Conservation (phyloP, 805 yeast genomes). For the Pichia membranifaciens region DNA sequence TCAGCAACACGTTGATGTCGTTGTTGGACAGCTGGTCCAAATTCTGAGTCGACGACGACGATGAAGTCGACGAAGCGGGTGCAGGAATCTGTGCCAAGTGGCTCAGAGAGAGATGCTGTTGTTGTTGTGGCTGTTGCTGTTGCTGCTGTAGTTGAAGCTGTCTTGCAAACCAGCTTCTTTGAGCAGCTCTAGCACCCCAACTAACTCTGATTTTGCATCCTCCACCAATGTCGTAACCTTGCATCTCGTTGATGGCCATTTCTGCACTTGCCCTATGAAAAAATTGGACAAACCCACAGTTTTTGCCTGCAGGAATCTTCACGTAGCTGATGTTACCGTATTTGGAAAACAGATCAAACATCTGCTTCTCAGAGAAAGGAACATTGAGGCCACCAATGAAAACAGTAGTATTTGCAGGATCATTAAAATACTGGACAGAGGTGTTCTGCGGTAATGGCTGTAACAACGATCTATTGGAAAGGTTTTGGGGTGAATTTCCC, state of each 20-base stretch:
- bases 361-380: constrained; percentile 53
- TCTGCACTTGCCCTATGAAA: constrained; percentile 77
- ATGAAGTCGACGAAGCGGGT: constrained; percentile 5
- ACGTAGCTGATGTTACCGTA: constrained; percentile 76
- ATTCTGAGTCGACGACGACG: neutral
- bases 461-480: constrained; percentile 12
- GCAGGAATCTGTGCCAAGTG: constrained; percentile 8
- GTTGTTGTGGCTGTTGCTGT: constrained; percentile 22
- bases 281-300: constrained; percentile 83
- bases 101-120: constrained; percentile 15
- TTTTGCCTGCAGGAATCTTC: constrained; percentile 69
- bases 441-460: constrained; percentile 36
- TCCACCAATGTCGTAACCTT: constrained; percentile 75
- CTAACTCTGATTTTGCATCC: constrained; percentile 76
- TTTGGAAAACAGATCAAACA: constrained; percentile 52
- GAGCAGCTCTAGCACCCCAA: constrained; percentile 71
- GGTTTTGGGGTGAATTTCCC: no score
- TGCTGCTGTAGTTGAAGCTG: constrained; percentile 25
- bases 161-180: constrained; percentile 33
- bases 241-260: constrained; percentile 78
- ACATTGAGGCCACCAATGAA: constrained; percentile 70
- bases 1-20: constrained; percentile 13
- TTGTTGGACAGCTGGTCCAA: constrained; percentile 3
- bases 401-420: constrained; percentile 69
- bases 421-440: constrained; percentile 59